phyloP scores from a whole-genome alignment of 2,329 filamentous ascomycete species.

The Daldinia sp. region DNA sequence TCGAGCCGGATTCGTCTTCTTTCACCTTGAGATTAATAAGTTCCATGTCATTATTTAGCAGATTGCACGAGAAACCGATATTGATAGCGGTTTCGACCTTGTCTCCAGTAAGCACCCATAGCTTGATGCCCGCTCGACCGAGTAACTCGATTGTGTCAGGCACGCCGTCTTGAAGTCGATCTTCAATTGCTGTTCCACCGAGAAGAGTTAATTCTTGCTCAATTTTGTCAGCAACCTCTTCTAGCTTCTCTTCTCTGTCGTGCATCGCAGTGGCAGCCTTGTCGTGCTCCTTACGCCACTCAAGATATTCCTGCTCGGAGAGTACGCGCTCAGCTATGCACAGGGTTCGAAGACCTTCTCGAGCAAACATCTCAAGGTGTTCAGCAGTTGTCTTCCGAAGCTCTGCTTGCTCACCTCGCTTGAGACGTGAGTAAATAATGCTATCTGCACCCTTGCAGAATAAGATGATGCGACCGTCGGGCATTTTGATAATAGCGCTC shows the following conservation, averaged over 20 bases:
- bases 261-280: conserved; percentile 84
- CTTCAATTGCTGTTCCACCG: conserved; percentile 96
- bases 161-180: conserved; percentile 95
- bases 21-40: conserved; percentile 88
- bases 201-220: conserved; percentile 89
- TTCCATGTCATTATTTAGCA: conserved; percentile 98
- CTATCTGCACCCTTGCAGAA: conserved; percentile 99
- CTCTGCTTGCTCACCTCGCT: conserved; percentile 85
- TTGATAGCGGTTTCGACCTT: conserved; percentile 99
- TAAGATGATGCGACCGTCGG: conserved; percentile 86
- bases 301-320: conserved; percentile 82
- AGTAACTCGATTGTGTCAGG: conserved; percentile 94
- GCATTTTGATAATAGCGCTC: conserved; percentile 97
- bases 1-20: conserved; percentile 72
- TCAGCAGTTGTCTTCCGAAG: conserved; percentile 87
- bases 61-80: conserved; percentile 98
- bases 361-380: conserved; percentile 95
- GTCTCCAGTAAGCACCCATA: conserved; percentile 98
- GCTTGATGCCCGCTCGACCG: conserved; percentile 93
- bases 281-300: conserved; percentile 90
- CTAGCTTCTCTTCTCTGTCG: conserved; percentile 91
- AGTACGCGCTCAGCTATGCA: conserved; percentile 90
- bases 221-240: conserved; percentile 88
- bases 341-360: conserved; percentile 92
- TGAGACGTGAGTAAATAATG: conserved; percentile 93